Evolutionary conservation across 1,284 basidiomycete species (phyloP), one percentile per base, ranked within the genome.

Genomic region (Boletus semigastroideus): DNA sequence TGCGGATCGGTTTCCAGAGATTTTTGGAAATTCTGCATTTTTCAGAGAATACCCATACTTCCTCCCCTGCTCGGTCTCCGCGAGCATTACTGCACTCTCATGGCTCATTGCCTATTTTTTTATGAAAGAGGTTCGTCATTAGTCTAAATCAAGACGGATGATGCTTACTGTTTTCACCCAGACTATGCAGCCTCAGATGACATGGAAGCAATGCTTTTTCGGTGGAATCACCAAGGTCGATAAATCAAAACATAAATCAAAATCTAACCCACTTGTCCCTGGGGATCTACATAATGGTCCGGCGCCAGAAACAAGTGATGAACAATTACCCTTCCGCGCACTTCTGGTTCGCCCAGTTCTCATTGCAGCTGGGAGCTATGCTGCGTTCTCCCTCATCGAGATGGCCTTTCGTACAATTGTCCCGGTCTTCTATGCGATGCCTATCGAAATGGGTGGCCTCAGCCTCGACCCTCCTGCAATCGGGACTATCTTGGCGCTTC

Each of bases 11-110:
- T 86, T 84, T 55, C 86, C 82, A 0, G 50, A 52, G 0, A 25
- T 78, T 0, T 87, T 87, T 60, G 76, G 76, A 10, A 49, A 67
- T 55, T 69, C 66, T 0, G 55, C 63, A 36, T 86, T 88, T 59
- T 73, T 82, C 72, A 74, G 72, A 46, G 63, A 76, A 48, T 84
- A 80, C 66, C 85, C 86, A 0, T 87, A 88, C 68, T 86, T 87
- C 60, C 71, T 88, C 8, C 80, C 86, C 0, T 87, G 84, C 62
- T 61, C 79, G 4, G 76, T 78, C 3, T 69, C 79, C 1, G 79
- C 82, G 0, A 71, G 69, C 14, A 70, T 83, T 56, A 76, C 79
- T 1, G 70, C 74, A 12, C 41, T 77, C 1, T 67, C 76, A 4
- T 78, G 79, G 57, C 33, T 82, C 22, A 60, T 83, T 7, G 74